Percentiles rank a stretch among this genome's conserved stretches.
These are phyloP conservation scores for Phoenix dactylifera DNA, from an alignment of 176 grass and related monocot genomes.

Conservation along the genomic window DNA sequence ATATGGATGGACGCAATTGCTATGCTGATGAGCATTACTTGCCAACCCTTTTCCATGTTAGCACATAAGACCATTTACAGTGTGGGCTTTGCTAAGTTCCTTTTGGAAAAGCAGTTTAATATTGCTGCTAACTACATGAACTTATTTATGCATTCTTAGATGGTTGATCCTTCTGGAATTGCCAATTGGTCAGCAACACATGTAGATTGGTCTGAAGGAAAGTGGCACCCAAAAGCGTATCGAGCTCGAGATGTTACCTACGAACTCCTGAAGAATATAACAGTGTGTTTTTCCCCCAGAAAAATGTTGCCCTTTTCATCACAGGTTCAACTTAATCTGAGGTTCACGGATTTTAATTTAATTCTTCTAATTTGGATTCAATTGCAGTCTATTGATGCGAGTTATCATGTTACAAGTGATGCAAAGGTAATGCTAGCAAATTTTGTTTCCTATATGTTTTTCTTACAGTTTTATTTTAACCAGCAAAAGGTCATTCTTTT, in stretches of 20 bases:
- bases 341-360: no score
- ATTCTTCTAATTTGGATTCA: constrained; percentile 4
- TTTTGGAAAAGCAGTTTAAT: no score
- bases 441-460: not conserved
- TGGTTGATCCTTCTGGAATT: constrained; percentile 89
- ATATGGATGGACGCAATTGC: constrained; percentile 65
- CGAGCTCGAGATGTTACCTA: constrained; percentile 70
- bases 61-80: constrained; percentile 5
- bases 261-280: constrained; percentile 80
- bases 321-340: not conserved
- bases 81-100: no score
- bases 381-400: constrained; percentile 69
- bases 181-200: constrained; percentile 94
- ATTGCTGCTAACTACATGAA: not conserved
- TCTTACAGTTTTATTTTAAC: not conserved
- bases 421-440: constrained; percentile 40
- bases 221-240: constrained; percentile 97
- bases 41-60: constrained; percentile 82
- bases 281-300: constrained; percentile 37
- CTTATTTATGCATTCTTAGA: constrained; percentile 36
- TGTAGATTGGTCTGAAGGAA: constrained; percentile 96
- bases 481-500: no score
- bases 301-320: not conserved
- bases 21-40: constrained; percentile 99
- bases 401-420: constrained; percentile 76